Evolutionary conservation across 2,329 filamentous ascomycete species (phyloP).

Genomic region (Nannizzia gypsea): DNA sequence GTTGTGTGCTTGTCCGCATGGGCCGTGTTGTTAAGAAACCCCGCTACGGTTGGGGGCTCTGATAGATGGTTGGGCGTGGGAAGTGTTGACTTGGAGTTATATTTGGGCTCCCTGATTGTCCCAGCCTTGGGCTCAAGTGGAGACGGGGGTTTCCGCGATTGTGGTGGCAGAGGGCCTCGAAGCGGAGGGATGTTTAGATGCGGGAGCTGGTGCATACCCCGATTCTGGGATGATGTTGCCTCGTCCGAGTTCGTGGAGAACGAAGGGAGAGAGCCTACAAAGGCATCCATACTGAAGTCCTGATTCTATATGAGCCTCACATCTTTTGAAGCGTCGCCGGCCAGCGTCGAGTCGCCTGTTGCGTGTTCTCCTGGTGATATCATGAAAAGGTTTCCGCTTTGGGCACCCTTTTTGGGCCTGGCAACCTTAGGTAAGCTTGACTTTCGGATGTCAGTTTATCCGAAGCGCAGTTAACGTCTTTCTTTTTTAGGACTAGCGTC

Average conservation of each 20-base stretch:
- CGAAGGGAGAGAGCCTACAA: constrained; percentile 15
- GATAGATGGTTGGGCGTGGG: constrained; percentile 23
- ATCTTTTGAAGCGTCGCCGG: neutral
- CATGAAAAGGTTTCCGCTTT: neutral
- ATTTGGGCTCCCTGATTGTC: constrained; percentile 22
- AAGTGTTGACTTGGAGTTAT: constrained; percentile 21
- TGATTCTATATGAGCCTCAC: neutral
- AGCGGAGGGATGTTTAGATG: constrained; percentile 38
- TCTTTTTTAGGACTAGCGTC: neutral
- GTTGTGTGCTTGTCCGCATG: constrained; percentile 24
- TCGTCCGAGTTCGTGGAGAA: constrained; percentile 29
- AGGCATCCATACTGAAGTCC: constrained; percentile 8
- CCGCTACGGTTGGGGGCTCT: constrained; percentile 26
- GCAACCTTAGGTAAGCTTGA: too few species aligned
- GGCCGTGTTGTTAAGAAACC: constrained; percentile 24
- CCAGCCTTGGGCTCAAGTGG: constrained; percentile 36
- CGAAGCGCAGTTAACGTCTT: neutral
- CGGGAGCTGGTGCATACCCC: constrained; percentile 29
- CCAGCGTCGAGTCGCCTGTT: neutral
- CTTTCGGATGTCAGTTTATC: neutral
- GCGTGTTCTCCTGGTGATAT: neutral
- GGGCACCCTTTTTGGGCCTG: neutral
- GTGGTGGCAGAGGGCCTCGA: constrained; percentile 35
- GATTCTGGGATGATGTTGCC: constrained; percentile 24
- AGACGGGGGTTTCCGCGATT: constrained; percentile 30